Base-by-base conservation (phyloP, 805 yeast genomes). In the Lipomyces kockii region DNA sequence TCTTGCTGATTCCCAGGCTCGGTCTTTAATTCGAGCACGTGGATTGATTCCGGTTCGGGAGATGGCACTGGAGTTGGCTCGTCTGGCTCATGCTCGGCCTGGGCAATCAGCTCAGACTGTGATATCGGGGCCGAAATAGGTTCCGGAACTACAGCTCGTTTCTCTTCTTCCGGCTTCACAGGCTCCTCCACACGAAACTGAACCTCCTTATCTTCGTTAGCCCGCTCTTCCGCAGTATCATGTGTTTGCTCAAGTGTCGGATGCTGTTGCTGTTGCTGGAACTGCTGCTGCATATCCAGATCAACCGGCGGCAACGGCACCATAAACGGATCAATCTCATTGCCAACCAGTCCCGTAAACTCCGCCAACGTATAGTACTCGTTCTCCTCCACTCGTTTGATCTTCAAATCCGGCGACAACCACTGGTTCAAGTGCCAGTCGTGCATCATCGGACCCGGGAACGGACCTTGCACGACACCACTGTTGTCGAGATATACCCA, bases 381-480 rank as follows among this genome's bases (percentile, higher is more conserved):
- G 0, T 76, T 59, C 67, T 88, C 91, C 58, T 84, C 89, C 25
- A 81, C 84, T 39, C 94, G 83, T 64, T 89, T 83, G 64, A 92
- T 79, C 53, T 79, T 78, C 69, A 91, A 80, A 66, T 83, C 86
- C 11, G 80, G 81, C 52, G 80, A 80, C 71, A 91, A 81, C 78
- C 88, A 90, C 2, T 87, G 86, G 55, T 83, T 83, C 8, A 83
- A 74, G 66, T 84, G 86, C 97, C 97, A 91, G 61, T 81, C 86
- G 71, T 90, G 93, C 97, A 91, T 91, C 78, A 84, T 78, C 32
- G 78, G 76, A 2, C 93, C 92, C 58, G 82, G 81, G 78, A 91
- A 91, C 2, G 97, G 97, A 27, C 97, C 97, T 76, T 91, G 97
- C 69, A 86, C 87, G 61, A 78, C 82, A 3, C 90, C 91, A 53